Conservation (phyloP, 1,284 basidiomycete species). For the Trichosporon sp. region DNA sequence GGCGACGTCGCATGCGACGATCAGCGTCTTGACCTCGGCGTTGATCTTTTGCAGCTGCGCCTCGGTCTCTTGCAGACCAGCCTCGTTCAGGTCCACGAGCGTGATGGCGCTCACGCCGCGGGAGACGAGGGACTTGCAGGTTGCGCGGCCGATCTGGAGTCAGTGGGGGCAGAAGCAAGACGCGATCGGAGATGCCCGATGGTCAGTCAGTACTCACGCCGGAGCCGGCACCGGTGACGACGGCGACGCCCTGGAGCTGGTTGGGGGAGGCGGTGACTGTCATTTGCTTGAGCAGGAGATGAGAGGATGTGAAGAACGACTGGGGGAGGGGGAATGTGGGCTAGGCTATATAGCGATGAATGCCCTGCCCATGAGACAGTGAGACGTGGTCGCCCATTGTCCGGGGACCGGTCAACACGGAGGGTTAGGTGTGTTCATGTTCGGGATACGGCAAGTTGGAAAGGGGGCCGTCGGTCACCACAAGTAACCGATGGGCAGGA, state of each 20-base stretch:
- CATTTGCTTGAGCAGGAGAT: not conserved
- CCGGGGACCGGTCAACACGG: not conserved
- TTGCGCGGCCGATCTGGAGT: constrained; percentile 29
- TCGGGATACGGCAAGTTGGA: constrained; percentile 3
- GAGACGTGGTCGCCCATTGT: not conserved
- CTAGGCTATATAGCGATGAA: constrained; percentile 5
- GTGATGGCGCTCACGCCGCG: constrained; percentile 21
- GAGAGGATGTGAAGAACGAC: not conserved
- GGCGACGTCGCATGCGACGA: constrained; percentile 23
- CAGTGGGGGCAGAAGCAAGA: not conserved
- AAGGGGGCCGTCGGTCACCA: not conserved
- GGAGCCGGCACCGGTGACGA: constrained; percentile 36
- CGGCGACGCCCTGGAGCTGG: constrained; percentile 31
- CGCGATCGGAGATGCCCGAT: not conserved
- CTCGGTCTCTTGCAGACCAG: not conserved
- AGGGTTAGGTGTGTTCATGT: not conserved
- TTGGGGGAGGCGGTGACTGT: not conserved
- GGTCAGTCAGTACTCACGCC: constrained; percentile 28
- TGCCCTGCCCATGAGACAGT: not conserved
- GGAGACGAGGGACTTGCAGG: constrained; percentile 23
- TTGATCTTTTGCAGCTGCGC: not conserved
- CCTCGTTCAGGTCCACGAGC: constrained; percentile 20
- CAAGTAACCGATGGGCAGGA: not conserved
- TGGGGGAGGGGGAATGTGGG: not conserved
- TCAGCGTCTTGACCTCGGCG: constrained; percentile 21